A percentile compares a stretch with the other conserved stretches of the same genome.
phyloP scores from a whole-genome alignment of 306 rosid species.

The Lablab purpureus region DNA sequence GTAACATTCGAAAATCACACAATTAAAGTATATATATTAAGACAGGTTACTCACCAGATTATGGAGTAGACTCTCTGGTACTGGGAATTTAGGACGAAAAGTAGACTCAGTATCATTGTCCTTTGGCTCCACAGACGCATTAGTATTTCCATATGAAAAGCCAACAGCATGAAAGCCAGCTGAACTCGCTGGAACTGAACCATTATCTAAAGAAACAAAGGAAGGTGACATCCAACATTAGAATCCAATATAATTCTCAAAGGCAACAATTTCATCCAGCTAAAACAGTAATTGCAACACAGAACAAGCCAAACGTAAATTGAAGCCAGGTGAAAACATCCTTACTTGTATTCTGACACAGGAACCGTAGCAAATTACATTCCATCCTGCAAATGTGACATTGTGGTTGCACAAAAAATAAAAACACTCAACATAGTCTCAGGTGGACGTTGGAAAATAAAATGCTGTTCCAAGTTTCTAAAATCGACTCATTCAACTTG shows the following conservation, averaged over 20 bases:
- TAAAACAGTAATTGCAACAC: conserved; percentile 31
- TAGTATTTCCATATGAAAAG: conserved; percentile 68
- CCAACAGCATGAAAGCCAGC: conserved; percentile 67
- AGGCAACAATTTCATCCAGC: conserved; percentile 32
- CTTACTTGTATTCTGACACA: conserved; percentile 71
- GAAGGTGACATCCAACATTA: conserved; percentile 47
- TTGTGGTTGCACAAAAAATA: conserved; percentile 49
- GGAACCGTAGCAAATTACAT: conserved; percentile 65
- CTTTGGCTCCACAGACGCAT: conserved; percentile 50
- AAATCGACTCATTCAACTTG: conserved; percentile 19
- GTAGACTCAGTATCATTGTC: conserved; percentile 50
- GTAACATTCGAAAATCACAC: conserved; percentile 46
- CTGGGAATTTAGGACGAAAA: conserved; percentile 71
- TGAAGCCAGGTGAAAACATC: conserved; percentile 52
- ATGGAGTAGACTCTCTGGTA: conserved; percentile 72
- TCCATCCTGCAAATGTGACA: conserved; percentile 74
- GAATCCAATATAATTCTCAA: conserved; percentile 35
- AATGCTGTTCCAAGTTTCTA: conserved; percentile 1
- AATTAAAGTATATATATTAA: not conserved
- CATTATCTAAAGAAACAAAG: conserved; percentile 57
- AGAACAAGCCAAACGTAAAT: conserved; percentile 38
- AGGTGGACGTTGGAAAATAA: conserved; percentile 27
- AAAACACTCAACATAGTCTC: conserved; percentile 28
- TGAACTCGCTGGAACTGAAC: conserved; percentile 40
- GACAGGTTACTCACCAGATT: conserved; percentile 71